These are phyloP conservation scores for Clonostachys rosea DNA, from an alignment of 2,329 filamentous ascomycete genomes.

Conservation along the genomic window DNA sequence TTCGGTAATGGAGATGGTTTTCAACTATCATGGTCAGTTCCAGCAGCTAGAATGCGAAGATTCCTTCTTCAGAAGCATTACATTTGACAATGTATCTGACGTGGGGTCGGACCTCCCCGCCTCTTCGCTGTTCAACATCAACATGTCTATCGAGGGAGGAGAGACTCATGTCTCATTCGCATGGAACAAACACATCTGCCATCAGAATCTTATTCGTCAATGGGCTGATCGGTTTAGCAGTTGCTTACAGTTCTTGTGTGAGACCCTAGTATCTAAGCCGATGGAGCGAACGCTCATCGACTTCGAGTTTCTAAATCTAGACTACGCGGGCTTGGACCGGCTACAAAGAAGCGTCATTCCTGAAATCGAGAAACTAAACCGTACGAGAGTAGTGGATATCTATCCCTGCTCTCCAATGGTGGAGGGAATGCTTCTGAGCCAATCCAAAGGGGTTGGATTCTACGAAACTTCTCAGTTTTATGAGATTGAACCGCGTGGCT, in stretches of 20 bases:
- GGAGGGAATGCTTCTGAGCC: constrained; percentile 19
- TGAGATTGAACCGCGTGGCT: constrained; percentile 8
- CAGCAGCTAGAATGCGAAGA: neutral
- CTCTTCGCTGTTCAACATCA: constrained; percentile 43
- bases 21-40: neutral
- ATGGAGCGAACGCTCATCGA: constrained; percentile 36
- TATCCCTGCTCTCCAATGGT: constrained; percentile 22
- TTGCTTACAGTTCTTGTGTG: constrained; percentile 31
- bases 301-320: constrained; percentile 32
- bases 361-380: constrained; percentile 15
- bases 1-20: neutral
- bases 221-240: constrained; percentile 38
- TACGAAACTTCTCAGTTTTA: constrained; percentile 20
- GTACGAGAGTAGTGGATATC: constrained; percentile 21
- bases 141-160: constrained; percentile 35
- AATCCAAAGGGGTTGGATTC: constrained; percentile 22
- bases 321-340: constrained; percentile 29
- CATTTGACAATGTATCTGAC: neutral
- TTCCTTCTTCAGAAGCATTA: neutral
- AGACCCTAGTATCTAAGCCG: constrained; percentile 24
- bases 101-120: constrained; percentile 5
- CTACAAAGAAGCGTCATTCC: constrained; percentile 31
- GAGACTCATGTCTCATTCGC: constrained; percentile 37
- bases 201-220: constrained; percentile 30
- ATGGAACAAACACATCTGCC: constrained; percentile 32